phyloP scores from a whole-genome alignment of 345 rosid genomes.

The Noccaea bulbosa region DNA sequence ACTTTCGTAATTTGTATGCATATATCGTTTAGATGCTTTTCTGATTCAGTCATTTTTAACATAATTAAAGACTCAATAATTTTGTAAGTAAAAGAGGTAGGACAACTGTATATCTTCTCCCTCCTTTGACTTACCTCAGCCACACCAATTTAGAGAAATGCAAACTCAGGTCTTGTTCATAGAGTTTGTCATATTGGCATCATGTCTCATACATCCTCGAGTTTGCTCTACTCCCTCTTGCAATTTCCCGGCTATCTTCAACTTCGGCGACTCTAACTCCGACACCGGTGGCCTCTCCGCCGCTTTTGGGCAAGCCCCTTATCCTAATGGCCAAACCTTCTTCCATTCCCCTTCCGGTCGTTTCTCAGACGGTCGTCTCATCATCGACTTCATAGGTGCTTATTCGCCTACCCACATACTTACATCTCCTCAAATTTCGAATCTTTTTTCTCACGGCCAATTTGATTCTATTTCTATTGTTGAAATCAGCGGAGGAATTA shows the following conservation, averaged over 20 bases:
- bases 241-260: slow-evolving; percentile 44
- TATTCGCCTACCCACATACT: slow-evolving; percentile 35
- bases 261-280: slow-evolving; percentile 56
- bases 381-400: slow-evolving; percentile 69
- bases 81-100: neutral
- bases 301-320: slow-evolving; percentile 59
- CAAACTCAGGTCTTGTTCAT: neutral
- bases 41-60: slow-evolving; percentile 9
- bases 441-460: slow-evolving; percentile 7
- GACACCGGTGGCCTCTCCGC: slow-evolving; percentile 67
- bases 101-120: neutral
- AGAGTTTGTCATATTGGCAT: slow-evolving; percentile 1
- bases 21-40: neutral
- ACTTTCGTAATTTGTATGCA: neutral
- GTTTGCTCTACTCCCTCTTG: slow-evolving; percentile 19
- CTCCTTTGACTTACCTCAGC: neutral
- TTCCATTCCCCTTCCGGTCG: slow-evolving; percentile 70
- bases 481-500: slow-evolving; percentile 53
- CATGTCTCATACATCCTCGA: slow-evolving; percentile 27
- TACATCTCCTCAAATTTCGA: neutral
- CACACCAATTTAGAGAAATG: slow-evolving; percentile 6
- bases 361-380: slow-evolving; percentile 65
- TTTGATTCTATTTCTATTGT: neutral
- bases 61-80: neutral
- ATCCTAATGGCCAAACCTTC: slow-evolving; percentile 63